phyloP scores from a whole-genome alignment of 2,329 filamentous ascomycete species.

The Karstenula rhodostoma region DNA sequence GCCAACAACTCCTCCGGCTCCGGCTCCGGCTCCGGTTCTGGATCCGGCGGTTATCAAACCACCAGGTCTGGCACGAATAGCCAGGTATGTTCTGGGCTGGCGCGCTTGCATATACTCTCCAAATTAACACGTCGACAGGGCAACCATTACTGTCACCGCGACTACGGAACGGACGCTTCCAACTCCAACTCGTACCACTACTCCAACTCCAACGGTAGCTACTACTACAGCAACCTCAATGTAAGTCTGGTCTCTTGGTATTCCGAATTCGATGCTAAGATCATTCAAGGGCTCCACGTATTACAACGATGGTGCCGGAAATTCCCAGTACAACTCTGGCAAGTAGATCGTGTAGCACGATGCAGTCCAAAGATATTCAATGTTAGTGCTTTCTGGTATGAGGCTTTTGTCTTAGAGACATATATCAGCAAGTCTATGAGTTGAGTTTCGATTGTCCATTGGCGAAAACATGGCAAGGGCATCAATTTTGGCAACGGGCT shows the following conservation, averaged over 20 bases:
- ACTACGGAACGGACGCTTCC: conserved; percentile 45
- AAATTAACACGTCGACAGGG: conserved; percentile 31
- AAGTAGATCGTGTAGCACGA: conserved; percentile 21
- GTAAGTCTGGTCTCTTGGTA: conserved; percentile 19
- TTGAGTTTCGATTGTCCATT: no score
- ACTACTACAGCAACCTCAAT: conserved; percentile 51
- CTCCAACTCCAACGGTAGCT: conserved; percentile 47
- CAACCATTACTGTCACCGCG: conserved; percentile 52
- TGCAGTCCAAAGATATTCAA: neutral
- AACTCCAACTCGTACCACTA: conserved; percentile 53
- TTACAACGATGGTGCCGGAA: conserved; percentile 47
- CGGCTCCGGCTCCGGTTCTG: conserved; percentile 21
- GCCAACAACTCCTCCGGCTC: conserved; percentile 22
- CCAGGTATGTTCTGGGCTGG: conserved; percentile 27
- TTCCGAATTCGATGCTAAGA: conserved; percentile 1
- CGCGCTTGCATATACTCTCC: neutral
- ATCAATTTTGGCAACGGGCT: no score
- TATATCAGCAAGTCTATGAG: neutral
- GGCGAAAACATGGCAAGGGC: no score
- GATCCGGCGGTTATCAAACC: conserved; percentile 43
- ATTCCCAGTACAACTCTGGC: conserved; percentile 38
- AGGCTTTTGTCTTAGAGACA: neutral
- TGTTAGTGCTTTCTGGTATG: neutral
- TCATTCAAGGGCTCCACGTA: conserved; percentile 44
- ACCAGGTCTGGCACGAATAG: conserved; percentile 53